phyloP scores from a whole-genome alignment of 176 grass and related monocot species.

The Zizania latifolia region DNA sequence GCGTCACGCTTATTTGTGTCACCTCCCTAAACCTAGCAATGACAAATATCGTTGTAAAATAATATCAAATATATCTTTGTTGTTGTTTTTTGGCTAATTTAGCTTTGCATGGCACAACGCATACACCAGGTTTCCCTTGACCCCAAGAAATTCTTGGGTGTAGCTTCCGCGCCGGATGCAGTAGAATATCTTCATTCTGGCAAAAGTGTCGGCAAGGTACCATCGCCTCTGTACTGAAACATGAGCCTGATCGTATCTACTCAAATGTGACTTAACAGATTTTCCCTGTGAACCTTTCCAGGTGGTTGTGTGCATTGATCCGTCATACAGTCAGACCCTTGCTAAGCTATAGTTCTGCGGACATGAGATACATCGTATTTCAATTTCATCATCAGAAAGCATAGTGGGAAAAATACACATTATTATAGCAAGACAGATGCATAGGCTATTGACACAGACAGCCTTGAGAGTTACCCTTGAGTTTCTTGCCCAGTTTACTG shows the following conservation, averaged over 20 bases:
- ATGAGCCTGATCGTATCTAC: neutral
- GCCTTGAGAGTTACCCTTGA: neutral
- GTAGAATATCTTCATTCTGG: conserved; percentile 97
- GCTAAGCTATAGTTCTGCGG: conserved; percentile 46
- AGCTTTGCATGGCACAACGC: neutral
- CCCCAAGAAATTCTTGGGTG: conserved; percentile 68
- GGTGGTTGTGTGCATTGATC: conserved; percentile 90
- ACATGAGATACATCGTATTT: neutral
- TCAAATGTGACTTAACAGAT: neutral
- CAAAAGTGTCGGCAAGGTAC: conserved; percentile 89
- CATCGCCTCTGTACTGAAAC: neutral
- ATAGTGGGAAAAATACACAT: neutral
- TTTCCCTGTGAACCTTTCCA: conserved; percentile 28
- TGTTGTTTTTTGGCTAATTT: neutral
- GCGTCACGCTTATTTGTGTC: neutral
- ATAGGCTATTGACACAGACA: neutral
- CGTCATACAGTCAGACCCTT: conserved; percentile 40
- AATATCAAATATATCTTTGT: neutral
- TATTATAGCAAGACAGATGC: neutral
- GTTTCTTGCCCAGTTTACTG: neutral
- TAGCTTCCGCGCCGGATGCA: conserved; percentile 79
- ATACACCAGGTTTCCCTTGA: conserved; percentile 63
- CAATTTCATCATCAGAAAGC: neutral
- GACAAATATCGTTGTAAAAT: neutral
- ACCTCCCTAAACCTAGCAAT: neutral